phyloP scores from a whole-genome alignment of 495 filamentous ascomycete genomes.

The Melanomma pulvis-pyrius region DNA sequence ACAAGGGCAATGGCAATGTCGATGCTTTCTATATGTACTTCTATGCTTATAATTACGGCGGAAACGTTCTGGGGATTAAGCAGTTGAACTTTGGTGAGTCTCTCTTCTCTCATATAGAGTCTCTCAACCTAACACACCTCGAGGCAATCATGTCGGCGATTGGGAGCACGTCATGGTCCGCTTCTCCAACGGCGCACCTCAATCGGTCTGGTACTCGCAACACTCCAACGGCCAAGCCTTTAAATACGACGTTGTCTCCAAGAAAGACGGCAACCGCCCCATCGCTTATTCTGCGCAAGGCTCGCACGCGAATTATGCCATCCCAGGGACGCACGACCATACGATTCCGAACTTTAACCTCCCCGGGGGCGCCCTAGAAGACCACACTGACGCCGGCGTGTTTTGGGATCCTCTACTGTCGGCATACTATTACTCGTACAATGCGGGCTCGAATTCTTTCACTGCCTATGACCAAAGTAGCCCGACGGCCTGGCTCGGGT shows the following conservation, averaged over 20 bases:
- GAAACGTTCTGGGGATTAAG: slow-evolving; percentile 42
- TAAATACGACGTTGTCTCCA: slow-evolving; percentile 58
- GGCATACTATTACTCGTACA: slow-evolving; percentile 57
- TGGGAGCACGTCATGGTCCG: slow-evolving; percentile 73
- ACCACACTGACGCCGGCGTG: slow-evolving; percentile 27
- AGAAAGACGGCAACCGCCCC: slow-evolving; percentile 45
- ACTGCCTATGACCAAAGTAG: slow-evolving; percentile 46
- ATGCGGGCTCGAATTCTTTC: slow-evolving; percentile 47
- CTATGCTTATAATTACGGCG: slow-evolving; percentile 62
- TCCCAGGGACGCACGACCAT: slow-evolving; percentile 46
- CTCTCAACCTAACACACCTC: slow-evolving; percentile 35
- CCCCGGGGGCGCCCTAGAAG: slow-evolving; percentile 26
- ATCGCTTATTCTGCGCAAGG: slow-evolving; percentile 60
- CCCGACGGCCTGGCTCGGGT: slow-evolving; percentile 57
- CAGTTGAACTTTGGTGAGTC: slow-evolving; percentile 33
- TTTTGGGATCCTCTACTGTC: slow-evolving; percentile 59
- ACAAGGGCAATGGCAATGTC: slow-evolving; percentile 56
- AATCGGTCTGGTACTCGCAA: slow-evolving; percentile 65
- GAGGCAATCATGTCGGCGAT: slow-evolving; percentile 65
- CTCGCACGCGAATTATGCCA: slow-evolving; percentile 64
- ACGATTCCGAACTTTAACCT: slow-evolving; percentile 40
- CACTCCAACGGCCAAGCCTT: slow-evolving; percentile 66
- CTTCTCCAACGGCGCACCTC: slow-evolving; percentile 60
- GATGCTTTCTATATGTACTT: slow-evolving; percentile 75
- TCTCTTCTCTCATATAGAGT: background rate